Percentiles rank a stretch among this genome's conserved stretches.
These are phyloP conservation scores for Metarhizium guizhouense DNA, from an alignment of 2,329 filamentous ascomycete genomes.

Conservation along the genomic window DNA sequence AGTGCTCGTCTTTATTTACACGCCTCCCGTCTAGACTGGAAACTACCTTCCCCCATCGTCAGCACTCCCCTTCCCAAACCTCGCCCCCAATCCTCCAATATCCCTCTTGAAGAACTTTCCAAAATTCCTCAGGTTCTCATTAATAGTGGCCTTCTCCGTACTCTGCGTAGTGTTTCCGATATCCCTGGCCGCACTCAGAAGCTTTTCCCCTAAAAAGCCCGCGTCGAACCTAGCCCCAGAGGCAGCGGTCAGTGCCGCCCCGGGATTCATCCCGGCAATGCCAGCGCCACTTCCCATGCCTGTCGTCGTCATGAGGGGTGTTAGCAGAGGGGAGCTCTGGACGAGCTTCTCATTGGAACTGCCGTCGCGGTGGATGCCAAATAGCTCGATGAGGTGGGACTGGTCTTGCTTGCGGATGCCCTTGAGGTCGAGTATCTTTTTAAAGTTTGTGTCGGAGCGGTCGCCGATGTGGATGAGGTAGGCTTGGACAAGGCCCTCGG, in stretches of 20 bases:
- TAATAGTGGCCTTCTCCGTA: slow-evolving; percentile 61
- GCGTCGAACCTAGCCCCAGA: slow-evolving; percentile 62
- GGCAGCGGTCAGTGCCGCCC: slow-evolving; percentile 30
- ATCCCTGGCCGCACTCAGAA: slow-evolving; percentile 81
- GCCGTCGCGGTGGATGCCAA: slow-evolving; percentile 70
- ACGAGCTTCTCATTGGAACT: slow-evolving; percentile 62
- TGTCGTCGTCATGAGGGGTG: slow-evolving; percentile 48
- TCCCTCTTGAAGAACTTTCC: slow-evolving; percentile 94
- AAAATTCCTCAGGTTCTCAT: slow-evolving; percentile 91
- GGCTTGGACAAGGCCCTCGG: slow-evolving; percentile 90
- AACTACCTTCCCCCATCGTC: slow-evolving; percentile 12
- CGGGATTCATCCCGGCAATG: slow-evolving; percentile 30
- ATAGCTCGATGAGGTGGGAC: slow-evolving; percentile 74
- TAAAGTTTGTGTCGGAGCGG: slow-evolving; percentile 88
- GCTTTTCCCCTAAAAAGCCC: slow-evolving; percentile 71
- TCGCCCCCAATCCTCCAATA: slow-evolving; percentile 63
- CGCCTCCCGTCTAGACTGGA: neutral
- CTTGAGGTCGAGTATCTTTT: slow-evolving; percentile 91
- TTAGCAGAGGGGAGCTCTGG: slow-evolving; percentile 60
- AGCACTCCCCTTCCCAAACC: slow-evolving; percentile 58
- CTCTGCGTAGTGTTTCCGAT: slow-evolving; percentile 53
- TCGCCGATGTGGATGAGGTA: slow-evolving; percentile 97
- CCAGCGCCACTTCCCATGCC: slow-evolving; percentile 23
- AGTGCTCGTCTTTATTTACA: neutral
- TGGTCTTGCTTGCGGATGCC: slow-evolving; percentile 83